Evolutionary conservation across 345 rosid species (phyloP), one percentile per base, ranked within the genome.

Genomic region (Excoecaria cochinchinensis): DNA sequence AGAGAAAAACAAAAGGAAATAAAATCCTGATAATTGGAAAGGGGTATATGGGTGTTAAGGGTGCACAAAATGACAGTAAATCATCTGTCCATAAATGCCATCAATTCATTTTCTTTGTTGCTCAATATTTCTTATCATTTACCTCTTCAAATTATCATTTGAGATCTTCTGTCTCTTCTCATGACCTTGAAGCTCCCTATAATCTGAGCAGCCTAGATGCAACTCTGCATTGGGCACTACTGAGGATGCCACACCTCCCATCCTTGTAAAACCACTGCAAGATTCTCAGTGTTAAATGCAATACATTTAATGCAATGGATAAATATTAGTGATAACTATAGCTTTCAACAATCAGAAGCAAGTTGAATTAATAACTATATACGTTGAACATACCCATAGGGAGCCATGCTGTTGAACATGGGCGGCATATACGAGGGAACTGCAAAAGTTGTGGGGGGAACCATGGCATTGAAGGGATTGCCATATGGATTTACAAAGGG

Each of bases 251-350:
- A 25, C 36, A 53, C 86, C 73, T 31, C 77, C 80, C 81, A 76
- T 79, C 53, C 68, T 69, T 76, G 61, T 71, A 66, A 77, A 76
- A 44, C 86, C 80, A 58, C 85, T 83, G 79, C 81, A 81, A 69
- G 66, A 78, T 69, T 64, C 61, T 60, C 39, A 17, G 0, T 3
- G 65, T 80, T 46, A 77, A 65, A 39, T 10, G 0, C 8, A 13
- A 57, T 12, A 47, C 24, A 48, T 25, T 39, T 7, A 24, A 46
- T 13, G 8, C 14, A 0, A 57, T 21, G 70, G 36, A 3, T n/a
- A 62, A 42, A 62, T 4, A n/a, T 31, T 16, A 44, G 67, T n/a
- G 40, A 39, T 22, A 4, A 1, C 42, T 24, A 16, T 8, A 15
- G 67, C 59, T 61, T 47, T 19, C 36, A 63, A 72, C 65, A 57